A percentile compares a stretch with the other conserved stretches of the same genome.
These are phyloP conservation scores for Talaromyces islandicus DNA, from an alignment of 2,329 filamentous ascomycete species.

Conservation along the genomic window DNA sequence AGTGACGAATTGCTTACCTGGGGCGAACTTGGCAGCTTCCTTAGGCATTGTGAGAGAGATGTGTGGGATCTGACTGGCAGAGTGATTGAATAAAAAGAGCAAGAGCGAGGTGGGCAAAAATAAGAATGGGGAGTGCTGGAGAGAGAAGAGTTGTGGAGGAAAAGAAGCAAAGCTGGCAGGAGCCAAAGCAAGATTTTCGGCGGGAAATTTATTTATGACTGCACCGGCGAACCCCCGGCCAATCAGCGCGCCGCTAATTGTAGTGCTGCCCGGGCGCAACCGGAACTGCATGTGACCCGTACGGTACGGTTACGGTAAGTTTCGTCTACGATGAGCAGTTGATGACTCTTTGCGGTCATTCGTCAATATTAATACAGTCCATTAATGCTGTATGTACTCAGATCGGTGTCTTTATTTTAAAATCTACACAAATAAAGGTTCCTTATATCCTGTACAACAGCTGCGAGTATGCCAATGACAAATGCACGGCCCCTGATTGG, in stretches of 20 bases:
- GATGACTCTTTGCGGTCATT: not conserved
- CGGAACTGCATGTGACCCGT: conserved; percentile 15
- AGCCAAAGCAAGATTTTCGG: conserved; percentile 20
- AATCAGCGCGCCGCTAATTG: conserved; percentile 32
- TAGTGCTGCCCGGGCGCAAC: conserved; percentile 24
- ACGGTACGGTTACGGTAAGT: not conserved
- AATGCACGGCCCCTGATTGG: not conserved
- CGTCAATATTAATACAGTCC: not conserved
- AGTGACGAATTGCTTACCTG: conserved; percentile 34
- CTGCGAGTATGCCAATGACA: not conserved
- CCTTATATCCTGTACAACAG: too few species aligned
- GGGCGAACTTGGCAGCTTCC: conserved; percentile 35
- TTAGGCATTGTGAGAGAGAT: conserved; percentile 35
- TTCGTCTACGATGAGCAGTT: not conserved
- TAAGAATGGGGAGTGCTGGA: not conserved
- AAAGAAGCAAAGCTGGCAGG: conserved; percentile 15
- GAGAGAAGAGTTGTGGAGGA: conserved; percentile 1
- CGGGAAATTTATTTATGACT: conserved; percentile 28
- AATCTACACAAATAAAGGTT: too few species aligned
- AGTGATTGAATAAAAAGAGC: not conserved
- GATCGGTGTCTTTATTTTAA: too few species aligned
- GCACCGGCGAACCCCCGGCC: conserved; percentile 22
- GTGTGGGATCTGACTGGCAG: not conserved
- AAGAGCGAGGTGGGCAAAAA: not conserved
- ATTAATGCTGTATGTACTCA: too few species aligned